phyloP scores from a whole-genome alignment of 2,329 filamentous ascomycete genomes.

The Diaporthe batatas region DNA sequence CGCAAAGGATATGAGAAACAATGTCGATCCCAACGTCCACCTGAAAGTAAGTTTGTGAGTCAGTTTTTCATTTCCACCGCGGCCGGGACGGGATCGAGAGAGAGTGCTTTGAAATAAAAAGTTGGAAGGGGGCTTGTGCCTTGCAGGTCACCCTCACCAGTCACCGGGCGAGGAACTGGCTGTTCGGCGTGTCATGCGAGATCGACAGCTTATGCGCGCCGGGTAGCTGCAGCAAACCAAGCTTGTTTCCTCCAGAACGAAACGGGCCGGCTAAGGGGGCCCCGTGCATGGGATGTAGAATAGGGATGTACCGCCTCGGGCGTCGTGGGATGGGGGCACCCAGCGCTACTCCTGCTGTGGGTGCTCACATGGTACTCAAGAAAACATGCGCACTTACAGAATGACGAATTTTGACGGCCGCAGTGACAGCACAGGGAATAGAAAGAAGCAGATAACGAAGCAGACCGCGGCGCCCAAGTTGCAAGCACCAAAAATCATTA shows the following conservation, averaged over 20 bases:
- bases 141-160: conserved; percentile 46
- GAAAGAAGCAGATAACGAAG: conserved; percentile 92
- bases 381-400: conserved; percentile 77
- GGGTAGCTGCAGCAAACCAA: conserved; percentile 53
- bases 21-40: conserved; percentile 92
- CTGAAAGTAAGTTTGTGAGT: conserved; percentile 60
- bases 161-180: conserved; percentile 44
- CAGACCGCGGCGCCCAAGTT: conserved; percentile 90
- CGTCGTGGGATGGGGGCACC: conserved; percentile 7
- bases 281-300: conserved; percentile 37
- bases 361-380: conserved; percentile 40
- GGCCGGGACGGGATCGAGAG: not conserved
- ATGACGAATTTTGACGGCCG: conserved; percentile 95
- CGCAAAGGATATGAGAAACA: conserved; percentile 94
- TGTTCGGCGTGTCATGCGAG: conserved; percentile 45
- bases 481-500: conserved; percentile 92
- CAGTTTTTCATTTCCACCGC: conserved; percentile 13
- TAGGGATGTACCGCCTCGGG: conserved; percentile 32
- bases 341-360: conserved; percentile 28
- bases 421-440: conserved; percentile 86
- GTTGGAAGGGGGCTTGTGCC: conserved; percentile 39
- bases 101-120: conserved; percentile 10
- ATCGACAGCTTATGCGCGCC: conserved; percentile 49
- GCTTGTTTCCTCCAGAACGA: conserved; percentile 42
- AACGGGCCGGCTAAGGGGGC: conserved; percentile 33